These are phyloP conservation scores for Oryza meyeriana DNA, from an alignment of 176 grass and related monocot genomes.

Conservation along the genomic window DNA sequence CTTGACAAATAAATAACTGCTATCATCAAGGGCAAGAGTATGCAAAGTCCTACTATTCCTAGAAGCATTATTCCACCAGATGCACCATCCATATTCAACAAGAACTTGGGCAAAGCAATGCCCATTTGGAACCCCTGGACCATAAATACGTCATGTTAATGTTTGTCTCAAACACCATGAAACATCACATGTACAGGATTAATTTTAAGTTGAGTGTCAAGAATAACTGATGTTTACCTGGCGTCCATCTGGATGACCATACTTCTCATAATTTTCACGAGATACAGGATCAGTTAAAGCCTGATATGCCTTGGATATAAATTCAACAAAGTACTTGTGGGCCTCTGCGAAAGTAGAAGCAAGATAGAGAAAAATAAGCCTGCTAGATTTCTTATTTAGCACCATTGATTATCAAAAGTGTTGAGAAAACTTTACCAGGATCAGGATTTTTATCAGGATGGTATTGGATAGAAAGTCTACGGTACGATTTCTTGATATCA, in stretches of 20 bases:
- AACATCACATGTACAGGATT: not conserved
- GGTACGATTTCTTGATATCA: conserved; percentile 93
- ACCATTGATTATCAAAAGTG: not conserved
- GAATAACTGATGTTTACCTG: conserved; percentile 58
- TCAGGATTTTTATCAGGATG: conserved; percentile 99
- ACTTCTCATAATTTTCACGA: conserved; percentile 99
- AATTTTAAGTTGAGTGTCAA: not conserved
- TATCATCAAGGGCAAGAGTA: conserved; percentile 92
- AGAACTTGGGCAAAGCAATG: conserved; percentile 92
- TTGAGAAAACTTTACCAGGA: conserved; percentile 53
- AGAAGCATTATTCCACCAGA: conserved; percentile 93
- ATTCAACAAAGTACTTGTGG: conserved; percentile 94
- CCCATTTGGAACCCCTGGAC: conserved; percentile 96
- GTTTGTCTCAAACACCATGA: conserved; percentile 15
- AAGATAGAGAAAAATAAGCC: conserved; percentile 9
- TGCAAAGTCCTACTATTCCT: conserved; percentile 92
- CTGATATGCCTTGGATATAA: conserved; percentile 99
- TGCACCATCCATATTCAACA: conserved; percentile 92
- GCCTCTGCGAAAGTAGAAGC: conserved; percentile 66
- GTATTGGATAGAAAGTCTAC: conserved; percentile 92
- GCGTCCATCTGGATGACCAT: conserved; percentile 98
- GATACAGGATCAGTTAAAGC: conserved; percentile 91
- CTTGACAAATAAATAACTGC: conserved; percentile 99
- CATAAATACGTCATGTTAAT: conserved; percentile 5
- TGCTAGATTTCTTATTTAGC: conserved; percentile 7